Conservation (phyloP, 495 filamentous ascomycete genomes). For the Penicillium coffeae region DNA sequence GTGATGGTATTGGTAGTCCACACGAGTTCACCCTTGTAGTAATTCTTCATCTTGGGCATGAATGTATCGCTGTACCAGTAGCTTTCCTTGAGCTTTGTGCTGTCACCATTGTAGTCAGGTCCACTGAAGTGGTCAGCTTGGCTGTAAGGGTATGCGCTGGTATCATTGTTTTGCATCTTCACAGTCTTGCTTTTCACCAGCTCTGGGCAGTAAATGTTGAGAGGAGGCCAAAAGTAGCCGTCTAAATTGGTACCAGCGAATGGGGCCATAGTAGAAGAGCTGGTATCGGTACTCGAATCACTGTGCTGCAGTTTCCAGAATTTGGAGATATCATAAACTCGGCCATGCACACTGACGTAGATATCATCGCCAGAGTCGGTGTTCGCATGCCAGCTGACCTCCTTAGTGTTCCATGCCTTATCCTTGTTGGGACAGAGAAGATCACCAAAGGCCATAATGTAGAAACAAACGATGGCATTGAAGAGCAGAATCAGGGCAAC, state of each 20-base stretch:
- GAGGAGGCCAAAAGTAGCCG: slow-evolving; percentile 77
- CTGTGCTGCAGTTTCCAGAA: slow-evolving; percentile 85
- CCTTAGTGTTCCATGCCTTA: slow-evolving; percentile 77
- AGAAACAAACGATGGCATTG: slow-evolving; percentile 85
- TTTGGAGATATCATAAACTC: slow-evolving; percentile 86
- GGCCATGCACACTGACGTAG: slow-evolving; percentile 83
- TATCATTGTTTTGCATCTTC: slow-evolving; percentile 59
- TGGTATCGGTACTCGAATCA: slow-evolving; percentile 56
- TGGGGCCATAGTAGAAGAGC: slow-evolving; percentile 62
- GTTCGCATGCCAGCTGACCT: slow-evolving; percentile 65
- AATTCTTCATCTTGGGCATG: slow-evolving; percentile 74
- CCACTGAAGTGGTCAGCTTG: slow-evolving; percentile 68
- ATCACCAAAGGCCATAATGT: slow-evolving; percentile 81
- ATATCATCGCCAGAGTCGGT: slow-evolving; percentile 61
- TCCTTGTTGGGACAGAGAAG: slow-evolving; percentile 87
- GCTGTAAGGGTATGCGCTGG: slow-evolving; percentile 35
- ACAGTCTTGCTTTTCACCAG: slow-evolving; percentile 55
- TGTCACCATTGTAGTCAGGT: slow-evolving; percentile 42
- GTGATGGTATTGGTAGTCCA: slow-evolving; percentile 51
- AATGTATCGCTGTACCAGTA: slow-evolving; percentile 77
- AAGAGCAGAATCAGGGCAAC: slow-evolving; percentile 74
- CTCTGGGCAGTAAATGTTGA: slow-evolving; percentile 66
- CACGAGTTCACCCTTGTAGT: slow-evolving; percentile 84
- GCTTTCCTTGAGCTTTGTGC: slow-evolving; percentile 52
- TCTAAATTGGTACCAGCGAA: slow-evolving; percentile 77